A percentile compares a stretch with the other conserved stretches of the same genome.
These are phyloP conservation scores for Cystofilobasidium macerans DNA, from an alignment of 768 basidiomycete genomes.

Conservation along the genomic window DNA sequence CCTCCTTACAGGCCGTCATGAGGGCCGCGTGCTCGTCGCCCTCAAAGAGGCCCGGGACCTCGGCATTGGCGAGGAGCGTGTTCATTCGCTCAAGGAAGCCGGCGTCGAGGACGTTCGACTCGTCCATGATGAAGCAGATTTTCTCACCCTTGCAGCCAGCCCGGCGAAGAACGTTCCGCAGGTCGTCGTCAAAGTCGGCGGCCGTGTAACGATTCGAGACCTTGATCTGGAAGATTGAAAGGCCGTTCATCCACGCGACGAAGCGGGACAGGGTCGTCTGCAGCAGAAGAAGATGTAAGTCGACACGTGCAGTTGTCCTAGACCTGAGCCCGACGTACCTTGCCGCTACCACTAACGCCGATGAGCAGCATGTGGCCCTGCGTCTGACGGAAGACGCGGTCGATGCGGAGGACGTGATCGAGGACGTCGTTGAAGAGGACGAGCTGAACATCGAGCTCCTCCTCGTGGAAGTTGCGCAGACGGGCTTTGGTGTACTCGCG, in stretches of 20 bases:
- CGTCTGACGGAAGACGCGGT: constrained; percentile 95
- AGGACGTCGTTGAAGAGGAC: constrained; percentile 98
- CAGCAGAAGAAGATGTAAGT: not conserved
- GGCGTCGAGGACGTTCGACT: constrained; percentile 96
- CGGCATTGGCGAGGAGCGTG: constrained; percentile 95
- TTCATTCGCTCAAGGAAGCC: constrained; percentile 99
- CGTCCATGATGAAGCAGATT: constrained; percentile 99
- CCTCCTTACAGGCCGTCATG: constrained; percentile 99
- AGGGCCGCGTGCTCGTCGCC: constrained; percentile 97
- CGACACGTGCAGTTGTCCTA: too few species aligned
- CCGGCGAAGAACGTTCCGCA: constrained; percentile 85
- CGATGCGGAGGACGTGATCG: constrained; percentile 94
- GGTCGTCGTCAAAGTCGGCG: constrained; percentile 96
- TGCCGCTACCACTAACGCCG: constrained; percentile 95
- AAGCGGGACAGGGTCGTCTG: constrained; percentile 96
- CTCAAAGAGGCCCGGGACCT: constrained; percentile 99
- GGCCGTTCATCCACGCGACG: constrained; percentile 99
- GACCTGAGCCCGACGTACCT: constrained; percentile 47
- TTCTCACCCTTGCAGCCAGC: constrained; percentile 98
- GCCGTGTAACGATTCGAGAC: constrained; percentile 98
- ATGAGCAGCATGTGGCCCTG: constrained; percentile 94
- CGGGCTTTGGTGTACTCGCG: constrained; percentile 96
- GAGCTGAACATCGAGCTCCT: constrained; percentile 92
- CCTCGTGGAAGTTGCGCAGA: constrained; percentile 95
- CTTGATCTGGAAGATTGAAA: constrained; percentile 99